Evolutionary conservation across 148 eudicot genomes (phyloP).

Genomic region (Rhododendron simsii): DNA sequence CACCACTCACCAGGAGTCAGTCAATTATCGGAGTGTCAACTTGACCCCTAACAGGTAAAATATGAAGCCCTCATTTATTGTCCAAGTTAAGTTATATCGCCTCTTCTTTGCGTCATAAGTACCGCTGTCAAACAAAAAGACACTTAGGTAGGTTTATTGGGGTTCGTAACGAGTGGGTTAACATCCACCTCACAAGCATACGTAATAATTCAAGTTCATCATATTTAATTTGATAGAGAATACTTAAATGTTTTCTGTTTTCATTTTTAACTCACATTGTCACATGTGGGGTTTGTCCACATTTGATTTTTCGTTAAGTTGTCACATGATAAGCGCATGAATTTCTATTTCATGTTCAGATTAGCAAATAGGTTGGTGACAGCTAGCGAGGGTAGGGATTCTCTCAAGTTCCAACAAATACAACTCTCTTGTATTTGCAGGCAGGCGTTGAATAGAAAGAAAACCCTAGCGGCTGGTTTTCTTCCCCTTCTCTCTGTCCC

Average conservation of each 20-base stretch:
- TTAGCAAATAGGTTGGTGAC: neutral
- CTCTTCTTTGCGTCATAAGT: neutral
- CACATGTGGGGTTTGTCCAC: neutral
- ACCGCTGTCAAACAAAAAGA: neutral
- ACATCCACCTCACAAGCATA: neutral
- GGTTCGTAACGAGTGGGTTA: neutral
- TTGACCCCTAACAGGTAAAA: neutral
- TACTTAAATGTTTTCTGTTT: no score
- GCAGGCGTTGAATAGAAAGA: neutral
- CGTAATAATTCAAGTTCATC: neutral
- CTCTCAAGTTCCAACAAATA: neutral
- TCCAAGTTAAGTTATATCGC: neutral
- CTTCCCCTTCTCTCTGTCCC: neutral
- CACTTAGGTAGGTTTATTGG: neutral
- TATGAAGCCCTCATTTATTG: neutral
- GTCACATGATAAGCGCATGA: neutral
- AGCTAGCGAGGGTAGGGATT: neutral
- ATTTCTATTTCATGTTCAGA: neutral
- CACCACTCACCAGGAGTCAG: neutral
- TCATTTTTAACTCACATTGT: neutral
- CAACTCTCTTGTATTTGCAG: neutral
- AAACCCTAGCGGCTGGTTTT: neutral
- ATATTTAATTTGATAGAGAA: neutral
- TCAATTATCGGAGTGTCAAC: neutral
- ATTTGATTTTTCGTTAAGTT: no score